These are phyloP conservation scores for Yarrowia yakushimensis DNA, from an alignment of 805 yeast species.

Conservation along the genomic window DNA sequence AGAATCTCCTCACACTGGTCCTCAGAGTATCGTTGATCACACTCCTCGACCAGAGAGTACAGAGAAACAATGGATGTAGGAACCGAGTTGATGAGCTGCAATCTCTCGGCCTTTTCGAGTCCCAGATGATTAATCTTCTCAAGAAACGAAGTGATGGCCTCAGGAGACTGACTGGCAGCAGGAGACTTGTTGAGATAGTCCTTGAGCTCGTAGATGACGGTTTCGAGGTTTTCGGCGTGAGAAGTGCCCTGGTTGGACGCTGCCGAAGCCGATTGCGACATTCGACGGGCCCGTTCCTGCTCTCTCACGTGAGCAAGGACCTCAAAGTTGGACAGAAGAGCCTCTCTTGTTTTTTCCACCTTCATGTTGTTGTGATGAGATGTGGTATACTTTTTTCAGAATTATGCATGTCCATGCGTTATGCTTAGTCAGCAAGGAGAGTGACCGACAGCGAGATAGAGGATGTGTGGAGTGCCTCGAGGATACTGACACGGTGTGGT, in stretches of 20 bases:
- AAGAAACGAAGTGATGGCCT: conserved; percentile 43
- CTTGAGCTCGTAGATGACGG: conserved; percentile 39
- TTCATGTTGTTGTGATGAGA: conserved; percentile 32
- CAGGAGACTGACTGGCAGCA: conserved; percentile 40
- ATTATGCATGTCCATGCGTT: neutral
- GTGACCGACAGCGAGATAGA: too few relatives aligned
- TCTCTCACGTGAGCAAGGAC: conserved; percentile 53
- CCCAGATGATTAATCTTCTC: conserved; percentile 43
- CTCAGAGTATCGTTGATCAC: conserved; percentile 79
- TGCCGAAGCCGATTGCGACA: conserved; percentile 17
- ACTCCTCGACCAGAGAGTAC: conserved; percentile 82
- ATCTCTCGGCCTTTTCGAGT: conserved; percentile 75
- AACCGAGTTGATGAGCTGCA: conserved; percentile 76
- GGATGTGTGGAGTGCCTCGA: too few relatives aligned
- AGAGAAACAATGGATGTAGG: conserved; percentile 79
- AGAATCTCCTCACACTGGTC: conserved; percentile 60
- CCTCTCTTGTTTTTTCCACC: conserved; percentile 51
- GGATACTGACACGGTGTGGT: too few relatives aligned
- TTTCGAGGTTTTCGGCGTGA: conserved; percentile 35
- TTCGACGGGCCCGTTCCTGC: conserved; percentile 34
- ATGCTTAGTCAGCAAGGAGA: neutral
- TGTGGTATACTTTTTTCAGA: neutral
- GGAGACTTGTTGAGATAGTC: conserved; percentile 42
- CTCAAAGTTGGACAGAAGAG: conserved; percentile 60
- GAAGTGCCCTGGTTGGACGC: neutral